Evolutionary conservation across 2,329 filamentous ascomycete genomes (phyloP).

Genomic region (Colletotrichum incanum): DNA sequence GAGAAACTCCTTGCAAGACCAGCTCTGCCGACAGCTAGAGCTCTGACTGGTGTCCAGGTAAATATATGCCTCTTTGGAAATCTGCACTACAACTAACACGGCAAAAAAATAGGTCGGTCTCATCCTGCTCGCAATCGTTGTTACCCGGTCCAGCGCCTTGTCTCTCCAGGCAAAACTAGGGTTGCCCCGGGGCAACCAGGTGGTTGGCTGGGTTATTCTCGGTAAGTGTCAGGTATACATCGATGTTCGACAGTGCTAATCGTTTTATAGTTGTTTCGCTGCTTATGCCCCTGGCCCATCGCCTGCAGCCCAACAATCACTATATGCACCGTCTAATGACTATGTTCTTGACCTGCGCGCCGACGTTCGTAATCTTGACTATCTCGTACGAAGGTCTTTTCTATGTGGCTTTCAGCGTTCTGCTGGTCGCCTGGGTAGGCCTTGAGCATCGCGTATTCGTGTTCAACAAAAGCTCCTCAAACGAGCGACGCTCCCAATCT

Average conservation of each 20-base stretch:
- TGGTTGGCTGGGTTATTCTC: slow-evolving; percentile 87
- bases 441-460: slow-evolving; percentile 81
- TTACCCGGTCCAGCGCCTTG: slow-evolving; percentile 88
- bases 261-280: slow-evolving; percentile 77
- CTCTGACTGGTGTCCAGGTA: slow-evolving; percentile 78
- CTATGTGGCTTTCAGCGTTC: slow-evolving; percentile 89
- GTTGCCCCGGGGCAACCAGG: slow-evolving; percentile 88
- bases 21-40: slow-evolving; percentile 63
- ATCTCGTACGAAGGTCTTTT: slow-evolving; percentile 98
- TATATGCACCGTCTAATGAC: slow-evolving; percentile 92
- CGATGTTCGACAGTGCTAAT: slow-evolving; percentile 13
- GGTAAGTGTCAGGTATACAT: slow-evolving; percentile 62
- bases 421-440: slow-evolving; percentile 90
- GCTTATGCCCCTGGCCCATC: slow-evolving; percentile 85
- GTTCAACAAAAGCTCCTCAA: slow-evolving; percentile 4
- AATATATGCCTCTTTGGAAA: slow-evolving; percentile 44
- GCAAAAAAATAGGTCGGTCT: slow-evolving; percentile 74
- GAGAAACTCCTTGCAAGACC: slow-evolving; percentile 58
- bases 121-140: slow-evolving; percentile 83
- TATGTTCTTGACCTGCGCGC: slow-evolving; percentile 93
- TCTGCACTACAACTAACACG: slow-evolving; percentile 39
- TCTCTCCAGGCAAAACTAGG: slow-evolving; percentile 90
- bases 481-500: slow-evolving; percentile 1
- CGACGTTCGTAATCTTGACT: slow-evolving; percentile 94
- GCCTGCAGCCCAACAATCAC: slow-evolving; percentile 84